phyloP scores from a whole-genome alignment of 495 filamentous ascomycete genomes.

The Aspergillus avenaceus region DNA sequence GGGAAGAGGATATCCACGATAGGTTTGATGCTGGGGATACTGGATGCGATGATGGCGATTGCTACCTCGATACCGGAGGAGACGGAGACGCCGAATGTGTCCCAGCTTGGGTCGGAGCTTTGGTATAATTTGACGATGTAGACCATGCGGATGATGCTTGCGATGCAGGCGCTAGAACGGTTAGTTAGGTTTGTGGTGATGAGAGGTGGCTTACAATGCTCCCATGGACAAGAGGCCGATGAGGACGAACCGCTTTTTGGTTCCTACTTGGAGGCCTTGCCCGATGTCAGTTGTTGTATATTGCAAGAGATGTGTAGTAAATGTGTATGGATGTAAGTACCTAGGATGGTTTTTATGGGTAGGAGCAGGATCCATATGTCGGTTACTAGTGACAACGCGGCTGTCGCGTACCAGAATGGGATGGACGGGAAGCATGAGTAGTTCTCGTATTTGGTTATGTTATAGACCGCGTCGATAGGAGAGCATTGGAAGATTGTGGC shows the following conservation, averaged over 20 bases:
- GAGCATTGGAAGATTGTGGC: constrained; percentile 12
- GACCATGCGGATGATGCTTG: constrained; percentile 9
- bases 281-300: no score
- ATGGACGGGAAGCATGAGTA: constrained; percentile 8
- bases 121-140: constrained; percentile 14
- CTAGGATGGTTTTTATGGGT: constrained; percentile 7
- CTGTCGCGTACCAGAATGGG: constrained; percentile 10
- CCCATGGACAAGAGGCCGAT: constrained; percentile 6
- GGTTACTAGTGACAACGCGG: constrained; percentile 6
- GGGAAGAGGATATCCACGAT: neutral
- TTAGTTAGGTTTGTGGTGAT: neutral
- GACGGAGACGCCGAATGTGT: constrained; percentile 8
- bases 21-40: constrained; percentile 4
- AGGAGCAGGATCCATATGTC: constrained; percentile 12
- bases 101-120: constrained; percentile 10
- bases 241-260: constrained; percentile 2
- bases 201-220: neutral
- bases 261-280: neutral
- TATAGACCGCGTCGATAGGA: constrained; percentile 4
- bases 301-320: no score
- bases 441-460: constrained; percentile 1
- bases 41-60: constrained; percentile 11
- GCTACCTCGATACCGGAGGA: constrained; percentile 8
- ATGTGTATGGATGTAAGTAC: no score
- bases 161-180: constrained; percentile 7